A percentile compares a stretch with the other conserved stretches of the same genome.
phyloP scores from a whole-genome alignment of 192 early-diverging fungal genomes.

The Backusella sp. region DNA sequence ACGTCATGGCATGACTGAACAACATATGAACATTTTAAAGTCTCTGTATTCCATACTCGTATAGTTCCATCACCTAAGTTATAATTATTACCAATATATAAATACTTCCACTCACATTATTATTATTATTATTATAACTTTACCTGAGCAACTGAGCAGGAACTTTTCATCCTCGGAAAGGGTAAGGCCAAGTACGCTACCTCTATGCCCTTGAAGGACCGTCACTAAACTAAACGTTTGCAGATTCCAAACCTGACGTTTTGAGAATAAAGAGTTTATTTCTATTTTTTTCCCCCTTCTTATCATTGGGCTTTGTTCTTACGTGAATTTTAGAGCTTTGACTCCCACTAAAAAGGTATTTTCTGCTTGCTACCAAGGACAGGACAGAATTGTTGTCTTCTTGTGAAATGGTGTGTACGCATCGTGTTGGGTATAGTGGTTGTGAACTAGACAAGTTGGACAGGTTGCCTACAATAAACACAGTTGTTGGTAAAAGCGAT shows the following conservation, averaged over 20 bases:
- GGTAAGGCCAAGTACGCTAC: slow-evolving; percentile 47
- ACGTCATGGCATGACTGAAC: slow-evolving; percentile 70
- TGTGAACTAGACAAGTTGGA: slow-evolving; percentile 20
- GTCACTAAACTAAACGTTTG: slow-evolving; percentile 46
- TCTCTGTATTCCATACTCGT: slow-evolving; percentile 64
- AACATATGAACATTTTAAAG: slow-evolving; percentile 57
- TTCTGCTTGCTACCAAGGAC: slow-evolving; percentile 56
- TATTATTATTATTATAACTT: slow-evolving; percentile 22
- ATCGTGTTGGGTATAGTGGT: slow-evolving; percentile 23
- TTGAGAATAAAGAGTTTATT: not conserved
- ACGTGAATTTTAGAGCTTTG: slow-evolving; percentile 66
- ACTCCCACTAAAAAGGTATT: slow-evolving; percentile 66
- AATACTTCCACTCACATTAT: not conserved
- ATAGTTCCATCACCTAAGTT: slow-evolving; percentile 67
- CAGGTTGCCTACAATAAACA: slow-evolving; percentile 20
- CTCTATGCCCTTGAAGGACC: slow-evolving; percentile 48
- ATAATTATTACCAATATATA: slow-evolving; percentile 26
- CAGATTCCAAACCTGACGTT: slow-evolving; percentile 49
- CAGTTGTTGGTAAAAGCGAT: not conserved
- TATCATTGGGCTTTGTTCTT: slow-evolving; percentile 11
- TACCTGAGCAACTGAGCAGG: slow-evolving; percentile 58
- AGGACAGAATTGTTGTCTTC: slow-evolving; percentile 57
- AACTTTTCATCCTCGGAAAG: slow-evolving; percentile 46
- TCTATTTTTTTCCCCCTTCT: not conserved
- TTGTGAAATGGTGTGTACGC: slow-evolving; percentile 51